Percentiles rank a stretch among this genome's conserved stretches.
Conservation (phyloP, 345 rosid genomes). For the Pistacia vera region DNA sequence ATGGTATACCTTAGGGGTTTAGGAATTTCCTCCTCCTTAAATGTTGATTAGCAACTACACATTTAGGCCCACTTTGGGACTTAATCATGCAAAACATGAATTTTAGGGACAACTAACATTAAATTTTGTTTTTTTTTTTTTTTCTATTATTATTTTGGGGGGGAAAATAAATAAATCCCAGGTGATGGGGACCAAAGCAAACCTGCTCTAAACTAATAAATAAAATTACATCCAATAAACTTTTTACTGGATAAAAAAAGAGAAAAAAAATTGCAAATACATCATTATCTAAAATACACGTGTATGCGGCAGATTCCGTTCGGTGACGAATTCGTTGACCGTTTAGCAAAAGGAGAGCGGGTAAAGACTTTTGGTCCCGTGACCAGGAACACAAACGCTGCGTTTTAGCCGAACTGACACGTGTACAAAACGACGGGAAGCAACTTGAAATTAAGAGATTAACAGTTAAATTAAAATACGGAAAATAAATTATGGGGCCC, state of each 20-base stretch:
- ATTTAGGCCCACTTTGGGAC: too few species aligned
- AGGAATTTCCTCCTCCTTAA: too few species aligned
- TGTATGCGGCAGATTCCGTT: conserved; percentile 17
- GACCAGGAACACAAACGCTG: conserved; percentile 24
- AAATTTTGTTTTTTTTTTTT: too few species aligned
- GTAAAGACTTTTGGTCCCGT: conserved; percentile 19
- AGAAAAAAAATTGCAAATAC: background rate
- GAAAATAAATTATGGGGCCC: conserved; percentile 2
- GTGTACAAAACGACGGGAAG: conserved; percentile 11
- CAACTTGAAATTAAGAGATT: background rate
- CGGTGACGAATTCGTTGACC: conserved; percentile 8
- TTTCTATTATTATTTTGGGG: background rate
- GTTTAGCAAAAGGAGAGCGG: background rate
- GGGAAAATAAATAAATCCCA: background rate
- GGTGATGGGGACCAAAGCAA: background rate
- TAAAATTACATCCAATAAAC: background rate
- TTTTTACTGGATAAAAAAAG: background rate
- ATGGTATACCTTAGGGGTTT: too few species aligned
- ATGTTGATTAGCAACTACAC: too few species aligned
- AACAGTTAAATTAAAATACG: background rate
- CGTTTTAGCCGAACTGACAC: conserved; percentile 20
- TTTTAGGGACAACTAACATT: too few species aligned
- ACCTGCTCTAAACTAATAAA: background rate
- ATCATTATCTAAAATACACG: conserved; percentile 10
- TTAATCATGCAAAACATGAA: too few species aligned